Conservation (phyloP, 371 early-diverging fungal genomes). For the Entomophthora muscae region DNA sequence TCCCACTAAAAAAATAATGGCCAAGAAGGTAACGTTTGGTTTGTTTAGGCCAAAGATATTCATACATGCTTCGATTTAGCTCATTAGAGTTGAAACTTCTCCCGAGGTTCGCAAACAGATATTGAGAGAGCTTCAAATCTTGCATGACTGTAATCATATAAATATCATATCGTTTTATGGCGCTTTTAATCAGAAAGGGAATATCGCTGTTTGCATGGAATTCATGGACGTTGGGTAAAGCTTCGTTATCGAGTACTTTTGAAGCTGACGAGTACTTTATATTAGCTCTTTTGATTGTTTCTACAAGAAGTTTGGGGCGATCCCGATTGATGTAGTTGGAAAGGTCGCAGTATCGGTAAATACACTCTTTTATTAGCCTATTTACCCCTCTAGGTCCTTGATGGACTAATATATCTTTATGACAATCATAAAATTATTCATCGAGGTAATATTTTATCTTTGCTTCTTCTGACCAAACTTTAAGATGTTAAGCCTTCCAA, state of each 20-base stretch:
- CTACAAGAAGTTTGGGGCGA: conserved; percentile 53
- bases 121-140: conserved; percentile 67
- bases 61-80: conserved; percentile 21
- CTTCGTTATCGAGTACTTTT: neutral
- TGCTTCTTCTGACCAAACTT: conserved; percentile 14
- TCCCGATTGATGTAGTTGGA: conserved; percentile 55
- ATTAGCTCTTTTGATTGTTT: conserved; percentile 55
- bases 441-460: conserved; percentile 27
- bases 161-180: conserved; percentile 84
- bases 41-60: conserved; percentile 1
- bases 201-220: conserved; percentile 84
- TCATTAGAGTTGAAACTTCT: conserved; percentile 58
- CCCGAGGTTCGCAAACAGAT: conserved; percentile 59
- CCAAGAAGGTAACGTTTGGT: conserved; percentile 43
- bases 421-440: conserved; percentile 73
- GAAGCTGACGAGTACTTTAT: conserved; percentile 4
- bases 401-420: conserved; percentile 67
- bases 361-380: conserved; percentile 5
- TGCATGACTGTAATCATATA: conserved; percentile 66
- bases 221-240: conserved; percentile 66
- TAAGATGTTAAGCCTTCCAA: conserved; percentile 67
- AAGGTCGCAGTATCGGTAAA: conserved; percentile 54
- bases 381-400: conserved; percentile 28
- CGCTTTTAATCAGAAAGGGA: conserved; percentile 55
- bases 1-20: conserved; percentile 64